phyloP scores from a whole-genome alignment of 306 rosid species.

The Ormosia emarginata region DNA sequence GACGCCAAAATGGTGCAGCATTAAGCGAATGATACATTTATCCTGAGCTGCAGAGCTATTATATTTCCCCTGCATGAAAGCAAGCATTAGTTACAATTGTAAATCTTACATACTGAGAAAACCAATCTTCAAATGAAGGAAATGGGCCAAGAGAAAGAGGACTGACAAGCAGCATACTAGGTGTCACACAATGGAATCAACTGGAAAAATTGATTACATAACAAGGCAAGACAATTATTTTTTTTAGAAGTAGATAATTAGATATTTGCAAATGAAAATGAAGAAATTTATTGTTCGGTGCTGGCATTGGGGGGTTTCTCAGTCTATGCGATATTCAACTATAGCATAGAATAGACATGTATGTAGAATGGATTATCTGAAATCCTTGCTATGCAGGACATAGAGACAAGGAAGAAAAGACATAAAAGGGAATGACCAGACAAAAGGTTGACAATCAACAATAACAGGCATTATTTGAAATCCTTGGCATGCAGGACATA shows the following conservation, averaged over 20 bases:
- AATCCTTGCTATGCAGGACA: neutral
- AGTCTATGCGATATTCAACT: neutral
- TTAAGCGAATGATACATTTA: conserved; percentile 75
- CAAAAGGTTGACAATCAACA: conserved; percentile 4
- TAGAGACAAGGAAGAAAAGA: neutral
- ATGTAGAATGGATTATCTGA: neutral
- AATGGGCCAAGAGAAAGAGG: neutral
- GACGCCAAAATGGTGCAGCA: conserved; percentile 85
- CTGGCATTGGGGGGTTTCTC: neutral
- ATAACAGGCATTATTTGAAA: neutral
- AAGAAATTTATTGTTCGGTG: neutral
- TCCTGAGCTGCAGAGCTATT: conserved; percentile 91
- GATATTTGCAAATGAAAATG: neutral
- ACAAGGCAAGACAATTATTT: neutral
- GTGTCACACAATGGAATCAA: neutral
- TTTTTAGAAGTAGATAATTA: neutral
- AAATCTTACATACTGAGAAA: neutral
- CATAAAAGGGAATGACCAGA: neutral
- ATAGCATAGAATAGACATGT: neutral
- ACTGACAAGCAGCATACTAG: neutral
- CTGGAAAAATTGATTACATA: neutral
- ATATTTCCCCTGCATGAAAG: conserved; percentile 61
- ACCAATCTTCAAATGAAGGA: neutral
- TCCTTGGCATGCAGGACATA: neutral
- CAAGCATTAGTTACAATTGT: conserved; percentile 21